Evolutionary conservation across 2,329 filamentous ascomycete genomes (phyloP).

Genomic region (Exophiala sideris): DNA sequence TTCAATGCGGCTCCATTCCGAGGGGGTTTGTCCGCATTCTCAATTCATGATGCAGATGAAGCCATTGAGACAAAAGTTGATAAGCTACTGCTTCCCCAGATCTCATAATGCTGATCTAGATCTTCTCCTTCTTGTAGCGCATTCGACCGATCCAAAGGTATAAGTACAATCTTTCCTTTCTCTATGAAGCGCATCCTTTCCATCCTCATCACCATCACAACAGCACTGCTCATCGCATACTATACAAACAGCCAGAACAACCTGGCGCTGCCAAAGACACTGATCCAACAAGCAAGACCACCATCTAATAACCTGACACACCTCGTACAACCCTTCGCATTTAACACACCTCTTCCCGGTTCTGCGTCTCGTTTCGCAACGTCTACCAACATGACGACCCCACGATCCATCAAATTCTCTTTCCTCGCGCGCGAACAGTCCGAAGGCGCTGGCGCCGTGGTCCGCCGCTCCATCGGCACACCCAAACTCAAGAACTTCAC

Average conservation of each 20-base stretch:
- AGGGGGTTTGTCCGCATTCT: conserved; percentile 1
- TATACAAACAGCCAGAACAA: conserved; percentile 14
- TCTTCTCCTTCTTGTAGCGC: conserved; percentile 15
- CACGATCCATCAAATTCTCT: conserved; percentile 75
- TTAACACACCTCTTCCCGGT: conserved; percentile 10
- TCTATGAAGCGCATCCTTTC: conserved; percentile 15
- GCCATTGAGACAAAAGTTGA: neutral
- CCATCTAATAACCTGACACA: conserved; percentile 9
- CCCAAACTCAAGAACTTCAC: conserved; percentile 78
- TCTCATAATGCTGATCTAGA: neutral
- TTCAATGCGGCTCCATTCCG: neutral
- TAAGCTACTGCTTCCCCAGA: neutral
- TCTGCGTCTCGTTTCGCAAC: conserved; percentile 22
- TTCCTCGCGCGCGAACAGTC: conserved; percentile 82
- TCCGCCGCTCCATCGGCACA: conserved; percentile 84
- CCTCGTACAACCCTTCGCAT: conserved; percentile 2
- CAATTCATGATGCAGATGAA: neutral
- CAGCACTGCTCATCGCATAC: conserved; percentile 15
- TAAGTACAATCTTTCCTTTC: conserved; percentile 14
- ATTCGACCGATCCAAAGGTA: conserved; percentile 15
- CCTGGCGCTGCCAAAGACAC: conserved; percentile 18
- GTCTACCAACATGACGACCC: conserved; percentile 58
- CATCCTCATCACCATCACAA: conserved; percentile 21
- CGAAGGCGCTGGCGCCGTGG: conserved; percentile 82
- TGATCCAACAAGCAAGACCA: conserved; percentile 19